Conservation (phyloP, 352 stramenopile genomes). For the Pythium insidiosum region DNA sequence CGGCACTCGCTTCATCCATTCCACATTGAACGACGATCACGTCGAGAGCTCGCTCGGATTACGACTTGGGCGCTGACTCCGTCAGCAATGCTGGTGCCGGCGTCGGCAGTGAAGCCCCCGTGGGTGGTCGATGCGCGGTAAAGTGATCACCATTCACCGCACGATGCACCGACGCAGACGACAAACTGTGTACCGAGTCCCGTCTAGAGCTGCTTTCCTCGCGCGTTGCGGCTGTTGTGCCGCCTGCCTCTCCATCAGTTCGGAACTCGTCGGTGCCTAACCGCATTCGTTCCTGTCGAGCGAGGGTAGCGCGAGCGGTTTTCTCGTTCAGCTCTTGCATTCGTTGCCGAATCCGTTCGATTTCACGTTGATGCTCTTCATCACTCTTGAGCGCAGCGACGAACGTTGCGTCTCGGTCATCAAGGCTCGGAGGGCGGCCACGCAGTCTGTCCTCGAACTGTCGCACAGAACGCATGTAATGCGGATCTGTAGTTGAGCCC, state of each 20-base stretch:
- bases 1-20: too few relatives aligned
- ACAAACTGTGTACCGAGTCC: too few relatives aligned
- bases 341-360: slow-evolving; percentile 73
- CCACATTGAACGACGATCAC: too few relatives aligned
- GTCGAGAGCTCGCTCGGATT: too few relatives aligned
- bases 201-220: too few relatives aligned
- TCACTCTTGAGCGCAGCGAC: slow-evolving; percentile 68
- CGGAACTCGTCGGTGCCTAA: slow-evolving; percentile 14
- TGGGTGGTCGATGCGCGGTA: too few relatives aligned
- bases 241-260: slow-evolving; percentile 4
- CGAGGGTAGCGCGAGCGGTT: slow-evolving; percentile 41
- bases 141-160: too few relatives aligned
- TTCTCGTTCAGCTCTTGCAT: slow-evolving; percentile 84
- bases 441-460: slow-evolving; percentile 54
- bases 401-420: slow-evolving; percentile 58
- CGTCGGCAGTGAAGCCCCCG: too few relatives aligned
- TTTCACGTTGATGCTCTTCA: slow-evolving; percentile 76
- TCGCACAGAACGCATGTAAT: slow-evolving; percentile 53
- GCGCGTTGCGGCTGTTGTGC: too few relatives aligned
- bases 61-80: too few relatives aligned
- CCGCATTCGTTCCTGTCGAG: slow-evolving; percentile 36
- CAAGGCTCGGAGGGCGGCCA: slow-evolving; percentile 51
- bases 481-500: slow-evolving; percentile 39
- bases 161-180: too few relatives aligned
- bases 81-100: too few relatives aligned